Evolutionary conservation across 306 rosid species (phyloP), one percentile per base, ranked within the genome.

Genomic region (Vigna unguiculata): DNA sequence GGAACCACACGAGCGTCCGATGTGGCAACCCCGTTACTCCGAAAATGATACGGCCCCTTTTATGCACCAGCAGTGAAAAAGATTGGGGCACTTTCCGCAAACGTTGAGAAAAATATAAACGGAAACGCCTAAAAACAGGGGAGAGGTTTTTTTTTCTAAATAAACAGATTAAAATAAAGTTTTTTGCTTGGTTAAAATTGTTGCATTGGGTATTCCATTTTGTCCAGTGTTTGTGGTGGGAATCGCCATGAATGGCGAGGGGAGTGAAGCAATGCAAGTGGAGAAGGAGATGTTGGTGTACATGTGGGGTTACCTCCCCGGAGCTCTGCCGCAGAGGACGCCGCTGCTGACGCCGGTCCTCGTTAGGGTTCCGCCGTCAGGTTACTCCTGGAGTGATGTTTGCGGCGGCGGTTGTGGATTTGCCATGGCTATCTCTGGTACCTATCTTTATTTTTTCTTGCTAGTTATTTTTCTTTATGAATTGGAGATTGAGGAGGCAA

Each of bases 281-380:
- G 70, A 43, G 74, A 80, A 62, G 83, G 73, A 79, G 40, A 84
- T 60, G 65, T 45, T 84, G 81, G 91, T 90, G 16, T 87, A 79
- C 46, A 94, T 94, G 98, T 94, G 97, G 91, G 98, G 97, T 3
- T 94, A 91, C 57, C 86, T 94, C 4, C 98, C 98, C 0, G 98
- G 98, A 61, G 97, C 98, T 82, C 76, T 86, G 69, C 97, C 93
- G 25, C 95, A 89, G 78, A 85, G 97, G 84, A 72, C 95, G 47
- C 98, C 98, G 69, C 69, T 94, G 21, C 48, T 89, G 16, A 59
- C 87, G 2, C 98, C 98, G 15, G 45, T 90, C 8, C 6, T 58
- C 0, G 97, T 90, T 71, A 85, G 86, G 86, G 77, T 67, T 71
- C 82, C 93, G 61, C 64, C 58, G 20, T 32, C 73, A 19, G 81